Evolutionary conservation across 208 protist species (phyloP).

Genomic region (Crithidia fasciculata): DNA sequence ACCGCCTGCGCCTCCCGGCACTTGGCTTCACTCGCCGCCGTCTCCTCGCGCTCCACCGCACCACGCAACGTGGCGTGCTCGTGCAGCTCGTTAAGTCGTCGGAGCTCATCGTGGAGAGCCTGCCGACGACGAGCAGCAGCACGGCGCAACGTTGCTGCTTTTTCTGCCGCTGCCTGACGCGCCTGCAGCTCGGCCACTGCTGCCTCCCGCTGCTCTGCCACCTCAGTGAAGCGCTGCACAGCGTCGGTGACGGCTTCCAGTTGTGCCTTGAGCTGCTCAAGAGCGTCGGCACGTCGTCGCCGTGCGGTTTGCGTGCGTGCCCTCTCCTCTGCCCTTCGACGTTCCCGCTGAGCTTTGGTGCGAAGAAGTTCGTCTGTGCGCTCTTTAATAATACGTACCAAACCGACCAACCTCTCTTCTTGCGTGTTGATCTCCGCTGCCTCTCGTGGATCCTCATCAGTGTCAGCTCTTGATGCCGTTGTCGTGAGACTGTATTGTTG

Average conservation of each 20-base stretch:
- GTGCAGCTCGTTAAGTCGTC: conserved; percentile 5
- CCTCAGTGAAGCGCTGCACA: background rate
- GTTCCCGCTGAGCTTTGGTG: background rate
- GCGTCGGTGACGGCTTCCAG: background rate
- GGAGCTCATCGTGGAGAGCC: background rate
- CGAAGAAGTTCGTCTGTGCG: background rate
- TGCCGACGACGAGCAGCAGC: background rate
- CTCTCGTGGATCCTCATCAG: too few species aligned
- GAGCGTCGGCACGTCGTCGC: background rate
- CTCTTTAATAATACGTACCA: background rate
- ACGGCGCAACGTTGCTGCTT: conserved; percentile 5
- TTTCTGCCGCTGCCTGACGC: conserved; percentile 1
- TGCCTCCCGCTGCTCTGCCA: background rate
- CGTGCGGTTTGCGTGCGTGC: background rate
- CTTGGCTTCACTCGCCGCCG: conserved; percentile 10
- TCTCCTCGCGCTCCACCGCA: conserved; percentile 18
- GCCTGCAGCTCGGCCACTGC: conserved; percentile 8
- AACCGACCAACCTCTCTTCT: too few species aligned
- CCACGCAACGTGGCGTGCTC: conserved; percentile 2
- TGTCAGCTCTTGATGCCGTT: too few species aligned
- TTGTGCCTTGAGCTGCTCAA: background rate
- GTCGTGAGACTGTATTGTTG: too few species aligned
- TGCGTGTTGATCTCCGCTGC: too few species aligned
- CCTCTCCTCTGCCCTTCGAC: background rate
- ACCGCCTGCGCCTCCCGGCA: conserved; percentile 1